Conservation (phyloP, 2,329 filamentous ascomycete species). For the Neoscytalidium dimidiatum region DNA sequence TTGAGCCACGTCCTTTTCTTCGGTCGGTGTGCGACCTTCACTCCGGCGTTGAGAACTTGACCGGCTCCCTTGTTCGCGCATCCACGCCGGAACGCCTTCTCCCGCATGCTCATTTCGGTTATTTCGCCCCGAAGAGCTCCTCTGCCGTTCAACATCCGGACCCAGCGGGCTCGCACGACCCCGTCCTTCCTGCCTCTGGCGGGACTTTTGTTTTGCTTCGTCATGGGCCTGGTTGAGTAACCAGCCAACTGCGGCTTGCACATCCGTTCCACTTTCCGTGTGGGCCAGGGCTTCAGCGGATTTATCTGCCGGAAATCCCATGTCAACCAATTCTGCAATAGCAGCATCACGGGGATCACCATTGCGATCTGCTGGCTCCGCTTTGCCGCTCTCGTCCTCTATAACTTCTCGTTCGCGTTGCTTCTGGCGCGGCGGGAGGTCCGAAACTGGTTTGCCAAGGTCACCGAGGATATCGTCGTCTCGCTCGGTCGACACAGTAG, state of each 20-base stretch:
- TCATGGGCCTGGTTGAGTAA: conserved; percentile 88
- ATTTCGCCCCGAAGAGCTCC: conserved; percentile 30
- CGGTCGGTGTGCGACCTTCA: conserved; percentile 58
- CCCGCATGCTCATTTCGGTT: conserved; percentile 19
- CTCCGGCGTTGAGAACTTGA: conserved; percentile 49
- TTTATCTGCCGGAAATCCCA: conserved; percentile 87
- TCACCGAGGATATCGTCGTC: conserved; percentile 65
- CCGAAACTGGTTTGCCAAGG: conserved; percentile 60
- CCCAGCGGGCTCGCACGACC: conserved; percentile 29
- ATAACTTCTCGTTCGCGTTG: background rate
- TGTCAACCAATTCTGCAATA: conserved; percentile 87
- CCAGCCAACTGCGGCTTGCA: conserved; percentile 86
- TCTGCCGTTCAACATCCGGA: conserved; percentile 20
- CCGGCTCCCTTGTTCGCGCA: conserved; percentile 58
- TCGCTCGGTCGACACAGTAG: conserved; percentile 21
- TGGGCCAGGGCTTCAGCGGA: conserved; percentile 78
- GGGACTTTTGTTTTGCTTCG: conserved; percentile 72
- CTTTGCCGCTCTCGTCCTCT: background rate
- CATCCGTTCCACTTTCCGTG: conserved; percentile 75
- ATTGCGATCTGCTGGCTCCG: conserved; percentile 21
- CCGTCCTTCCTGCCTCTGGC: conserved; percentile 34
- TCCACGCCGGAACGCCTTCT: conserved; percentile 58
- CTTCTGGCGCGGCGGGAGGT: conserved; percentile 44
- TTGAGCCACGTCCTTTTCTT: conserved; percentile 75
- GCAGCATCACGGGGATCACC: conserved; percentile 69